Evolutionary conservation across 2,329 filamentous ascomycete genomes (phyloP).

Genomic region (Penicillium sp.): DNA sequence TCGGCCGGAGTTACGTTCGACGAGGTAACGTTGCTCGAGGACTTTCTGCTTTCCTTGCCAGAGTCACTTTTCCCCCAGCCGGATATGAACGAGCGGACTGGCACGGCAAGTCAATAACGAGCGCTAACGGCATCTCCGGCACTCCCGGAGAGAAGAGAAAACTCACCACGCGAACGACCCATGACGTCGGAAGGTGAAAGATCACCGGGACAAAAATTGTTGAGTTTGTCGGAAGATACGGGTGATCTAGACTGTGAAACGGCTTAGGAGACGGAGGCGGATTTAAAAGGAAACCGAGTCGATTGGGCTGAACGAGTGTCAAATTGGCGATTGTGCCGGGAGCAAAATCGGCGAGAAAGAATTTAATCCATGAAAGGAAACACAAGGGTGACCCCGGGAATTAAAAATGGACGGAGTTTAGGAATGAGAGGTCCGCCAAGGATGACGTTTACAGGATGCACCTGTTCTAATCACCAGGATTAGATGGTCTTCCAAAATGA

Average conservation of each 20-base stretch:
- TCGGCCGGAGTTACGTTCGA: slow-evolving; percentile 18
- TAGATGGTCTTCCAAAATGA: not conserved
- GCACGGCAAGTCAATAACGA: slow-evolving; percentile 25
- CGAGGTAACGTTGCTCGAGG: slow-evolving; percentile 23
- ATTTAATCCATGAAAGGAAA: slow-evolving; percentile 18
- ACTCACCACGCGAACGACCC: slow-evolving; percentile 44
- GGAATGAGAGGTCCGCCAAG: slow-evolving; percentile 7
- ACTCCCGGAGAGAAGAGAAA: slow-evolving; percentile 8
- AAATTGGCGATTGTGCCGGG: slow-evolving; percentile 3
- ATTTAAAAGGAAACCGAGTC: slow-evolving; percentile 17
- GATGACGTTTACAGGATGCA: slow-evolving; percentile 8
- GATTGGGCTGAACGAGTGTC: slow-evolving; percentile 7
- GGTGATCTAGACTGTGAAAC: slow-evolving; percentile 11
- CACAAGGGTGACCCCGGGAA: slow-evolving; percentile 1
- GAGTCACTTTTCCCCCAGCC: slow-evolving; percentile 40
- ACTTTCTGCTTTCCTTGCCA: slow-evolving; percentile 40
- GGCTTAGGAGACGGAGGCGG: slow-evolving; percentile 5
- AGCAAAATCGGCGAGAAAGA: slow-evolving; percentile 6
- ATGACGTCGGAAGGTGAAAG: slow-evolving; percentile 26
- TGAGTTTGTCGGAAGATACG: not conserved
- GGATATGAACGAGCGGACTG: slow-evolving; percentile 88
- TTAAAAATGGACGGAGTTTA: slow-evolving; percentile 3
- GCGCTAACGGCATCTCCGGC: slow-evolving; percentile 10
- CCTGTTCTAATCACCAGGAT: slow-evolving; percentile 1
- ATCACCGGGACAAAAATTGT: slow-evolving; percentile 7